phyloP scores from a whole-genome alignment of 495 filamentous ascomycete genomes.

The Copromyces sp. region DNA sequence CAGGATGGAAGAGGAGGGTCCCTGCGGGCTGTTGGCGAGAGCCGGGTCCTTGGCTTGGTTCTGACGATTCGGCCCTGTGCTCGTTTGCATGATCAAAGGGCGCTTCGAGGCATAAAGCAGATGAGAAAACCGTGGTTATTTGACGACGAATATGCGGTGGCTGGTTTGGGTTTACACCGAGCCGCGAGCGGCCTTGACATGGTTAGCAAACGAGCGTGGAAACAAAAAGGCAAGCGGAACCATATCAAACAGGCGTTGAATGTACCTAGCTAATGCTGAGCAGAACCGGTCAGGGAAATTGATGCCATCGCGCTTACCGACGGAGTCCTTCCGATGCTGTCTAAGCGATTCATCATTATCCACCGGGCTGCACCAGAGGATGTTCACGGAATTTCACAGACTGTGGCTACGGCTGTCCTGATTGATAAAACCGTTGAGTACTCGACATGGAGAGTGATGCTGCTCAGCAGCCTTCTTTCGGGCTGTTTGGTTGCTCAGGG shows the following conservation, averaged over 20 bases:
- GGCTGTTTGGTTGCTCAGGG: background rate
- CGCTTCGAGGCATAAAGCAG: background rate
- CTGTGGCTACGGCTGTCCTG: background rate
- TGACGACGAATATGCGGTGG: background rate
- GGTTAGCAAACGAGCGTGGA: background rate
- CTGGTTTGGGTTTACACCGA: background rate
- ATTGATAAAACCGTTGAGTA: background rate
- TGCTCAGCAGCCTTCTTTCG: background rate
- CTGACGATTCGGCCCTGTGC: background rate
- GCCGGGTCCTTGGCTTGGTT: background rate
- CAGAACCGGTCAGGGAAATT: background rate
- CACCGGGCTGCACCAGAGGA: background rate
- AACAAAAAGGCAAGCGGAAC: background rate
- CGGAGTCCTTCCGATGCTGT: background rate
- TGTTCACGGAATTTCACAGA: background rate
- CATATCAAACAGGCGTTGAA: background rate
- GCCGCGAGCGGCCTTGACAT: background rate
- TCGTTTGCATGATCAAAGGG: background rate
- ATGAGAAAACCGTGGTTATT: background rate
- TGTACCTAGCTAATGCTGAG: background rate
- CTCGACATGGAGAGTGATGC: background rate
- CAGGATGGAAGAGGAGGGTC: background rate
- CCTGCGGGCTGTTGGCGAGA: background rate
- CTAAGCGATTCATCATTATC: background rate
- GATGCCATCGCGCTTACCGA: background rate